phyloP scores from a whole-genome alignment of 2,329 filamentous ascomycete species.

The Fusarium musae region DNA sequence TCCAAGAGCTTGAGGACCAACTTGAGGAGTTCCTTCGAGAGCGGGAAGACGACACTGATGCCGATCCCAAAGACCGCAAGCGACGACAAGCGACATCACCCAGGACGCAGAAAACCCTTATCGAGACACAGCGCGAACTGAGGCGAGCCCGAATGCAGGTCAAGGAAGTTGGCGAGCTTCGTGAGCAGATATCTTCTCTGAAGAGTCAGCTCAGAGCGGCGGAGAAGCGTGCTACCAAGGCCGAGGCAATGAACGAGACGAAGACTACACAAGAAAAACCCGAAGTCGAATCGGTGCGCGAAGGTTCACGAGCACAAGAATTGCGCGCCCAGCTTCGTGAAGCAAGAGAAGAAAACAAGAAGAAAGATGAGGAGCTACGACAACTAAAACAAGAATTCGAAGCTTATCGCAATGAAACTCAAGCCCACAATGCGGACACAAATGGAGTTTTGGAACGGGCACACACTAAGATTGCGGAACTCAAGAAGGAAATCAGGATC shows the following conservation, averaged over 20 bases:
- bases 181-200: constrained; percentile 63
- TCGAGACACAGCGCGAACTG: constrained; percentile 66
- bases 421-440: constrained; percentile 65
- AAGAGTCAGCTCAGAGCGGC: constrained; percentile 62
- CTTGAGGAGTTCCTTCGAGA: constrained; percentile 55
- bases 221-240: constrained; percentile 56
- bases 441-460: constrained; percentile 66
- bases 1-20: constrained; percentile 67
- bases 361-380: constrained; percentile 62
- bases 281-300: constrained; percentile 31
- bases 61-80: constrained; percentile 46
- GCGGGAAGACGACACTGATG: constrained; percentile 49
- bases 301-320: constrained; percentile 48
- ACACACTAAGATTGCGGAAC: constrained; percentile 65
- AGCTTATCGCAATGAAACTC: constrained; percentile 63
- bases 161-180: constrained; percentile 62
- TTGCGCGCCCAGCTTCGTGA: constrained; percentile 57
- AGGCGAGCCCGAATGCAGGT: constrained; percentile 65
- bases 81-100: constrained; percentile 58
- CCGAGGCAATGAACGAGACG: constrained; percentile 44
- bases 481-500: constrained; percentile 63
- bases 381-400: constrained; percentile 64
- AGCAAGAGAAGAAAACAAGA: constrained; percentile 56
- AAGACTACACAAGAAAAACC: constrained; percentile 45
- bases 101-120: constrained; percentile 60